Conservation (phyloP, 1,139 yeast genomes). For the Hyphopichia burtonii region DNA sequence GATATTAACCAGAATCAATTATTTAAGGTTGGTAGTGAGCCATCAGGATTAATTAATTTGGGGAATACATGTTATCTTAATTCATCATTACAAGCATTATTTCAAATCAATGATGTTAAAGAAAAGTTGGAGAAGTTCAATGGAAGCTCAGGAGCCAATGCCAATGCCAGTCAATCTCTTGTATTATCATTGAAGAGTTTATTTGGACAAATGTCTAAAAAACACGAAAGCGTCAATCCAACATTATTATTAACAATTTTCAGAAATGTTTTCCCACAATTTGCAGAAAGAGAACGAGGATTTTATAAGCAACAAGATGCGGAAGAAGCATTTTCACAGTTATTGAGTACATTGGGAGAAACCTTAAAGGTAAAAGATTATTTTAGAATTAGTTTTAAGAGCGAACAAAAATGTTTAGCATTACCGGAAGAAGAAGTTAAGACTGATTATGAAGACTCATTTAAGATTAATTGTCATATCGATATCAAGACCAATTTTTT, state of each 20-base stretch:
- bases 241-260: constrained; percentile 60
- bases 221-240: constrained; percentile 55
- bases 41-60: constrained; percentile 81
- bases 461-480: constrained; percentile 87
- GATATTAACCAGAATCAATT: constrained; percentile 55
- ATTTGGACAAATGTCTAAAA: constrained; percentile 48
- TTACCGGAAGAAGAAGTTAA: constrained; percentile 54
- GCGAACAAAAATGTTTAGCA: constrained; percentile 59
- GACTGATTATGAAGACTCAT: constrained; percentile 50
- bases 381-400: constrained; percentile 65
- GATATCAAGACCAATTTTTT: constrained; percentile 81
- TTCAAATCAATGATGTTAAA: constrained; percentile 60
- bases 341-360: constrained; percentile 55
- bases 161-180: constrained; percentile 13
- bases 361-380: constrained; percentile 52
- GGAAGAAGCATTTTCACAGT: constrained; percentile 89
- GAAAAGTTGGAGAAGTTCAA: constrained; percentile 24
- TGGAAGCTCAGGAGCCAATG: constrained; percentile 8
- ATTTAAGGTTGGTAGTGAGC: constrained; percentile 46
- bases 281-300: constrained; percentile 76
- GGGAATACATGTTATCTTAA: constrained; percentile 97
- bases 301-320: constrained; percentile 94
- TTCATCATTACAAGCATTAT: constrained; percentile 80
- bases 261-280: constrained; percentile 78
- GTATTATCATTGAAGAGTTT: constrained; percentile 36